A percentile compares a stretch with the other conserved stretches of the same genome.
phyloP scores from a whole-genome alignment of 345 rosid genomes.

The Syzygium jambos region DNA sequence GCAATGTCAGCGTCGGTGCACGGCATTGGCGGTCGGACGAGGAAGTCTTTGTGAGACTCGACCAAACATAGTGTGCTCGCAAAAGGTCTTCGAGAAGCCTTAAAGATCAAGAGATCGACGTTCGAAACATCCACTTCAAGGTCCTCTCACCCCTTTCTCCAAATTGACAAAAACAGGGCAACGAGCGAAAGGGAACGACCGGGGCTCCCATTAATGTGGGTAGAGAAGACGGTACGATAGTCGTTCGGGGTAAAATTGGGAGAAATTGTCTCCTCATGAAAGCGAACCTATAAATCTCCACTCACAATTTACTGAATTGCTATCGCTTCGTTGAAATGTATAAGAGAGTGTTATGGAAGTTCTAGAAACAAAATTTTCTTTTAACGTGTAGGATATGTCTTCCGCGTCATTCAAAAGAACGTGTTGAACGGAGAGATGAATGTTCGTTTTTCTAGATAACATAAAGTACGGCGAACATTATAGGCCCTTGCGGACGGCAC shows the following conservation, averaged over 20 bases:
- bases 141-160: not conserved
- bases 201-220: not conserved
- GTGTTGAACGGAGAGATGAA: accelerated
- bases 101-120: not conserved
- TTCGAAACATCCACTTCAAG: not conserved
- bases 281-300: not conserved
- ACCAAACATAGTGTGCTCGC: not conserved
- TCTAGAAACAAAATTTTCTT: not conserved
- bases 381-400: not conserved
- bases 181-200: not conserved
- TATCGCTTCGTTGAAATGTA: not conserved
- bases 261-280: not conserved
- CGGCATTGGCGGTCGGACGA: not conserved
- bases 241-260: not conserved
- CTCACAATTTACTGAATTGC: not conserved
- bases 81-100: not conserved
- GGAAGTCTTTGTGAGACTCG: not conserved
- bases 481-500: not conserved
- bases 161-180: not conserved
- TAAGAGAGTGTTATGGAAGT: not conserved
- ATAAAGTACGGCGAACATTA: not conserved
- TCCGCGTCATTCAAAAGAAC: not conserved
- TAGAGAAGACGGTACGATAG: not conserved
- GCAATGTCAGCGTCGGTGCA: not conserved
- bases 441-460: not conserved